phyloP scores from a whole-genome alignment of 768 basidiomycete genomes.

The Filobasidium floriforme region DNA sequence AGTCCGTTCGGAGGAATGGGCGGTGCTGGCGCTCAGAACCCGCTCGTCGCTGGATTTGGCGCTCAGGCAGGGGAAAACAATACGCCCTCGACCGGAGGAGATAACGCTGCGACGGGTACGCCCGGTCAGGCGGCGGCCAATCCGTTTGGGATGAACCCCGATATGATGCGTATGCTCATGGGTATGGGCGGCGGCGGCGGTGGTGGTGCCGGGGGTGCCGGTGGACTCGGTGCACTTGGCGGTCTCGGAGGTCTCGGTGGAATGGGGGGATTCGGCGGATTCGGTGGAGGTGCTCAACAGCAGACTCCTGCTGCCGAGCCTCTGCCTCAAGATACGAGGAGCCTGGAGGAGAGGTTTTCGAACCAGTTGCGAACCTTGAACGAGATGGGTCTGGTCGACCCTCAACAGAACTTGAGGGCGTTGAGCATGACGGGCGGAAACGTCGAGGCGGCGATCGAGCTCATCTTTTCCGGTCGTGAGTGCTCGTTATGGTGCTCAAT shows the following conservation, averaged over 20 bases:
- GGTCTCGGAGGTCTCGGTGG: slow-evolving; percentile 26
- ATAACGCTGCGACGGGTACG: background rate
- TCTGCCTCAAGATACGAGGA: slow-evolving; percentile 59
- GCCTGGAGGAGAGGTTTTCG: slow-evolving; percentile 88
- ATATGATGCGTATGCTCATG: slow-evolving; percentile 49
- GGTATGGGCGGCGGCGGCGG: slow-evolving; percentile 22
- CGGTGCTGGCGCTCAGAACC: slow-evolving; percentile 12
- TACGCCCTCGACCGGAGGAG: slow-evolving; percentile 14
- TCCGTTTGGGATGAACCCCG: slow-evolving; percentile 46
- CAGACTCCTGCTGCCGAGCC: slow-evolving; percentile 41
- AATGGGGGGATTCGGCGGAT: slow-evolving; percentile 27
- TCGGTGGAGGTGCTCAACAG: slow-evolving; percentile 35
- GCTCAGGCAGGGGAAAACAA: slow-evolving; percentile 14
- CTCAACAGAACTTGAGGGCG: slow-evolving; percentile 80
- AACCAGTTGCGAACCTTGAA: slow-evolving; percentile 60
- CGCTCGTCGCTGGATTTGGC: slow-evolving; percentile 14
- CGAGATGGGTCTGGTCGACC: slow-evolving; percentile 82
- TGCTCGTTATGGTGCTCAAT: background rate
- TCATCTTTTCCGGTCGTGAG: slow-evolving; percentile 76
- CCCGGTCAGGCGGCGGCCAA: slow-evolving; percentile 16
- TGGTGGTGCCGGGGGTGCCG: slow-evolving; percentile 24
- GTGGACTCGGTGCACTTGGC: slow-evolving; percentile 42
- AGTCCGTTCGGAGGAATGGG: slow-evolving; percentile 4
- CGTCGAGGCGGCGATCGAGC: slow-evolving; percentile 84
- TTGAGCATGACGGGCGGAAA: slow-evolving; percentile 87